Base-by-base conservation (phyloP, 345 rosid genomes). In the Erucastrum elatum region DNA sequence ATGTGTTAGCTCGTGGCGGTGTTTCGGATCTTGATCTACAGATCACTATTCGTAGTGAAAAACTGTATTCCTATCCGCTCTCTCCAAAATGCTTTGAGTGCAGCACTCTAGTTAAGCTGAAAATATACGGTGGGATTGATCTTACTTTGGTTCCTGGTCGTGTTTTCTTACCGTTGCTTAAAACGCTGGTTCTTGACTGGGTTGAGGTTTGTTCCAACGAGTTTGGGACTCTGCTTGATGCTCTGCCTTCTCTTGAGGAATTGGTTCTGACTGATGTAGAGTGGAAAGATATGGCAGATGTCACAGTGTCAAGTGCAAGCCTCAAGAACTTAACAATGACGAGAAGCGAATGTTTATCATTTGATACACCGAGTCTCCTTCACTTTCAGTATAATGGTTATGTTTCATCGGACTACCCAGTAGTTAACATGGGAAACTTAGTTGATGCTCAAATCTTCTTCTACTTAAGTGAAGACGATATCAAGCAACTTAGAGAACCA, bases 331-430 rank as follows among this genome's bases (percentile, higher is more conserved):
- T 75, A 10, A 66, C 2, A 10, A 55, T 75, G 0, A 2, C 0
- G 4, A 21, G 30, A 0, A 0, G 41, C 12, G 9, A 1, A 5
- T 8, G 2, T 31, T 35, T 35, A 41, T 31, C 68, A 9, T 12
- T 68, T 46, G 63, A 68, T 61, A 68, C 80, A 30, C 68, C 74
- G 4, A 68, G 12, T 61, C 61, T 76, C n/a, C 62, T 8, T 25
- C 49, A 8, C 74, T 37, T 76, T 0, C 6, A 29, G 34, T 68
- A 29, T 26, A 5, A 2, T 29, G 34, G 2, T 12, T 1, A 0
- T 17, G 11, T 4, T 5, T 8, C 17, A 4, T 1, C 2, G 7
- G 68, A 68, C 33, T 68, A 44, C 17, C 33, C 62, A 2, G 2
- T 29, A 4, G 62, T 6, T 44, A 60, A 60, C 8, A 5, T 60